Evolutionary conservation across 192 early-diverging fungal species (phyloP).

Genomic region (Umbelopsis sp.): DNA sequence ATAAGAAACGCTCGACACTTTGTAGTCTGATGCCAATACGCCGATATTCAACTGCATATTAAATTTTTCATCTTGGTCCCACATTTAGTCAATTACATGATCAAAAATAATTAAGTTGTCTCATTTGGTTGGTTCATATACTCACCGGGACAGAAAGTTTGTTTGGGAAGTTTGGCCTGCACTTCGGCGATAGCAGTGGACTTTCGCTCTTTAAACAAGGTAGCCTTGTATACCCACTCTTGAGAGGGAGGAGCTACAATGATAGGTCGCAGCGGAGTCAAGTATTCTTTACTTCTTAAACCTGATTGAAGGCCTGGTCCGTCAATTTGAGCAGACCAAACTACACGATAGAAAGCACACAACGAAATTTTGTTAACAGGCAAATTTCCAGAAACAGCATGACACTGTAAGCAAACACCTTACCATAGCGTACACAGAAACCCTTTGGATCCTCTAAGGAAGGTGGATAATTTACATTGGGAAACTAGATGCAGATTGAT

Average conservation of each 20-base stretch:
- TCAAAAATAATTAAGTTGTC: not conserved
- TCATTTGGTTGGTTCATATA: not conserved
- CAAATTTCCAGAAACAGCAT: not conserved
- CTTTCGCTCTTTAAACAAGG: constrained; percentile 35
- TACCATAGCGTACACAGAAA: constrained; percentile 33
- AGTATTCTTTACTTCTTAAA: constrained; percentile 30
- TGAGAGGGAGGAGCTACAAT: constrained; percentile 37
- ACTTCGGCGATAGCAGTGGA: constrained; percentile 30
- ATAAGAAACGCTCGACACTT: constrained; percentile 30
- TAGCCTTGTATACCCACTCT: constrained; percentile 34
- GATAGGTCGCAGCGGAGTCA: constrained; percentile 41
- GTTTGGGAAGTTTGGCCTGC: constrained; percentile 38
- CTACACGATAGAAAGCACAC: not conserved
- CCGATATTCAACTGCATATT: constrained; percentile 35
- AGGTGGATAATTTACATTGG: constrained; percentile 45
- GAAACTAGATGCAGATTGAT: constrained; percentile 29
- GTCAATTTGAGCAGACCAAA: constrained; percentile 39
- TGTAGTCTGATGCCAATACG: constrained; percentile 23
- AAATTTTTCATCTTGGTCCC: constrained; percentile 29
- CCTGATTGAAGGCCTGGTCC: constrained; percentile 36
- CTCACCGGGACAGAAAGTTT: constrained; percentile 45
- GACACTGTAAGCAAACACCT: not conserved
- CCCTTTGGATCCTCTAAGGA: constrained; percentile 42
- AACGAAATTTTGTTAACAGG: not conserved
- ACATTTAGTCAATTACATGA: not conserved